Evolutionary conservation across 2,329 filamentous ascomycete species (phyloP).

Genomic region (Sclerotinia trifoliorum): DNA sequence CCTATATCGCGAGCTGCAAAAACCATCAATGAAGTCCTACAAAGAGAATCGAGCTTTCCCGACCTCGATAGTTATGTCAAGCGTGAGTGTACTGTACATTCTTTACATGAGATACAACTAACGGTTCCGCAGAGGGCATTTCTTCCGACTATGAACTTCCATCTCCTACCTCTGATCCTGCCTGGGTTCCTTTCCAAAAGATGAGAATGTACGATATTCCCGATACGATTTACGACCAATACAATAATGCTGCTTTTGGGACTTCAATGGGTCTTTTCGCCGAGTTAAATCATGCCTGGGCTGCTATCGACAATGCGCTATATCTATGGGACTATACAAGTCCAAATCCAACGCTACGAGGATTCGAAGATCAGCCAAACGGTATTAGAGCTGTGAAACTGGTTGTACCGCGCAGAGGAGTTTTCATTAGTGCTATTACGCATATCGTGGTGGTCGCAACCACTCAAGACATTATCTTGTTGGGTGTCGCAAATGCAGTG

Average conservation of each 20-base stretch:
- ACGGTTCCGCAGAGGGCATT: constrained; percentile 64
- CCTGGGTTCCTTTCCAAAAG: constrained; percentile 89
- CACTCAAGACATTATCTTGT: constrained; percentile 75
- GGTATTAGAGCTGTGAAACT: constrained; percentile 90
- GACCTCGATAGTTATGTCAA: constrained; percentile 86
- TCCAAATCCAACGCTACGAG: constrained; percentile 85
- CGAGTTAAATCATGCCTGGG: constrained; percentile 92
- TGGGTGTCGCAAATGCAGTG: constrained; percentile 74
- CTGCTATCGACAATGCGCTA: constrained; percentile 90
- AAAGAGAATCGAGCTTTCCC: constrained; percentile 76
- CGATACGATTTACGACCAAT: constrained; percentile 87
- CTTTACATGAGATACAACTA: constrained; percentile 34
- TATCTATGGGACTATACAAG: constrained; percentile 98
- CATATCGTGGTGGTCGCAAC: constrained; percentile 90
- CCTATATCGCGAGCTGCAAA: constrained; percentile 77
- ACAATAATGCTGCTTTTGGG: constrained; percentile 80
- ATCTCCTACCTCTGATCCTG: constrained; percentile 51
- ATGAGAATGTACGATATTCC: constrained; percentile 85
- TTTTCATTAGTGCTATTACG: constrained; percentile 83
- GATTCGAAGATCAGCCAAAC: constrained; percentile 84
- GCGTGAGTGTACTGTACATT: constrained; percentile 57
- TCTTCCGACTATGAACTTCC: constrained; percentile 90
- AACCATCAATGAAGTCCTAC: constrained; percentile 78
- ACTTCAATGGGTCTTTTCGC: constrained; percentile 96
- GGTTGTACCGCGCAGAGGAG: constrained; percentile 77